Percentiles rank a stretch among this genome's conserved stretches.
These are phyloP conservation scores for Penicillium sp. DNA, from an alignment of 2,329 filamentous ascomycete genomes.

Conservation along the genomic window DNA sequence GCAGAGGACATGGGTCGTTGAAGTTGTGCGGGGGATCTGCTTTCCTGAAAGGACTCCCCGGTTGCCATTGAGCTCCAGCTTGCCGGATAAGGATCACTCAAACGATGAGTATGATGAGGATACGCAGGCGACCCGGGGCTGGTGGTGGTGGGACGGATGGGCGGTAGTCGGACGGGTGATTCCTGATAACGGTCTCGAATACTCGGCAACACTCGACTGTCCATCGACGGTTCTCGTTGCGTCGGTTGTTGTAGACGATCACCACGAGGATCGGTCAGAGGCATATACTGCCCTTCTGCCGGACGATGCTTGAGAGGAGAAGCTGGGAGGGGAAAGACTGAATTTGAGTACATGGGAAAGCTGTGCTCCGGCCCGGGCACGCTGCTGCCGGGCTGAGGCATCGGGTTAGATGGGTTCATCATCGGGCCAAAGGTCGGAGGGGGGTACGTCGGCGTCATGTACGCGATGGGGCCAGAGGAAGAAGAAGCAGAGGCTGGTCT, in stretches of 20 bases:
- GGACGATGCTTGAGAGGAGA: constrained; percentile 31
- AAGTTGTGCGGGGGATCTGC: constrained; percentile 7
- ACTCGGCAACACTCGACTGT: constrained; percentile 21
- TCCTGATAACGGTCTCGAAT: constrained; percentile 27
- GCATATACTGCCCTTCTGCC: constrained; percentile 20
- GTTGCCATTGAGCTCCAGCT: constrained; percentile 20
- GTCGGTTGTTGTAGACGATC: constrained; percentile 21
- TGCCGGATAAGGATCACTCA: constrained; percentile 31
- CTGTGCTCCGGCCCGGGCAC: constrained; percentile 22
- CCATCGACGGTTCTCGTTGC: constrained; percentile 22
- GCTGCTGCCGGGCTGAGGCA: constrained; percentile 16
- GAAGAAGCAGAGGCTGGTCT: constrained; percentile 30
- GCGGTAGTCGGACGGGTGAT: constrained; percentile 32
- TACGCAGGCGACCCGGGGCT: constrained; percentile 16
- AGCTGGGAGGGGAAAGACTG: constrained; percentile 24
- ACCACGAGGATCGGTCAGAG: constrained; percentile 24
- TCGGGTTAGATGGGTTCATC: constrained; percentile 23
- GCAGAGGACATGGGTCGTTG: constrained; percentile 23
- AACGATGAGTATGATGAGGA: constrained; percentile 24
- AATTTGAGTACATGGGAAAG: constrained; percentile 24
- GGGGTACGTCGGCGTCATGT: constrained; percentile 21
- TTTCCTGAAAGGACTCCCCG: constrained; percentile 21
- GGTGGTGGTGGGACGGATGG: constrained; percentile 31
- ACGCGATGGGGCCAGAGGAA: constrained; percentile 25
- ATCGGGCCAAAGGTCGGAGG: constrained; percentile 24